Base-by-base conservation (phyloP, 164 flowering plant species). In the Warburgia ugandensis region DNA sequence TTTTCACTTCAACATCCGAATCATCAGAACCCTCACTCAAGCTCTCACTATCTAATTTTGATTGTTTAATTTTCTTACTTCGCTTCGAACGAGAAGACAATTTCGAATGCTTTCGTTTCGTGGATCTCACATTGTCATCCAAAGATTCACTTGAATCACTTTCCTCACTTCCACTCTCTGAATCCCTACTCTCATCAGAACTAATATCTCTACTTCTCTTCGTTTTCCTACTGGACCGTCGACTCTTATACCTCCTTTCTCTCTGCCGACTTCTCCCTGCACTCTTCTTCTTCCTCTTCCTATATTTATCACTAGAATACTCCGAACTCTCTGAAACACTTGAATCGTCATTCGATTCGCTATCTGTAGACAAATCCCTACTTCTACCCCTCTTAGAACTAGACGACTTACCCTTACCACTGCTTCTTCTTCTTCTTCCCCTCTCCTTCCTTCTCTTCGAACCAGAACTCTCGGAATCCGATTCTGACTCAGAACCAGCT, bases 151-250 rank as follows among this genome's bases (percentile, higher is more conserved):
- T 63, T 6, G 29, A 42, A 53, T 73, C 84, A 45, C 66, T 55
- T 39, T 62, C 70, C 25, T 69, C 75, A 40, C 56, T 61, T 50
- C 47, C 71, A 38, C 72, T 68, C 36, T 52, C 75, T 32, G 64
- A 70, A 50, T 66, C 71, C 41, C 16, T 44, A 43, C 60, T 66
- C 6, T 60, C 81, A 52, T 75, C 82, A 19, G 77, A 65, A 35
- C 58, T 58, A 21, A 64, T 65, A 48, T 28, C 75, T 45, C 60
- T 68, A 23, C 58, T 77, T 25, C 59, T 60, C n/a, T 56, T 61
- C 4, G 40, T 64, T 9, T 68, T 69, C 22, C 61, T 68, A 13
- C 65, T 71, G 0, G 10, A 11, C 21, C 17, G 10, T 17, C 19
- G 19, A 14, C 33, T 28, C 51, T 28, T 14, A 4, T 8, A 20